Evolutionary conservation across 1,139 yeast species (phyloP), one percentile per base, ranked within the genome.

Genomic region (Taphrina populina): DNA sequence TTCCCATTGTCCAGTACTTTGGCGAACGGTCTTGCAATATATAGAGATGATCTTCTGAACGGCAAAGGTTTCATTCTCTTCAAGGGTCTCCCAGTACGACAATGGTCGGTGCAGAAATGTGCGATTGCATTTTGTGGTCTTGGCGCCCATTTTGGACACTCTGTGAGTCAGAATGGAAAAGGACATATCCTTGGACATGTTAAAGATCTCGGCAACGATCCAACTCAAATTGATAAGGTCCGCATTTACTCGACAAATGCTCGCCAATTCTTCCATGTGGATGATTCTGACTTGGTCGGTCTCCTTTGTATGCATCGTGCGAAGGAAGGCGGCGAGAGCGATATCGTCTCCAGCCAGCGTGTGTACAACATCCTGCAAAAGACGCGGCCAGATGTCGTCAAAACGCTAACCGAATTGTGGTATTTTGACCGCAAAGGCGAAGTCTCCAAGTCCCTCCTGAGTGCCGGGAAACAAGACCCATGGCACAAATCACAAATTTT

Each of bases 401-500:
- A 30, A 20, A 47, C 54, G 6, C 30, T 47, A 24, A 47, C 54
- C 6, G 37, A 47, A 5, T 17, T 17, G 13, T 47, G 54, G 54
- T 37, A 20, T 29, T 47, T 39, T 20, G 54, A 47, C 30, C 45
- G 54, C n/a, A 47, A 47, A 19, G 54, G 54, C 29, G 54, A 47
- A 30, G 37, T 37, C 29, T 37, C 46, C 4, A 36, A 11, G 21
- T 23, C 29, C 11, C 37, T 43, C 27, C 29, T 43, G 4, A 37
- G 32, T 8, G 8, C 47, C 15, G 47, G 47, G 1, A 30, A 43
- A 13, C 43, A 47, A 37, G 15, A 19, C 20, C 43, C 37, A 10
- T 47, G 54, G 54, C 36, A 34, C 30, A 8, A 21, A 15, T 30
- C 35, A 10, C 54, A 35, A 37, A 23, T 47, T 13, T 47, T 36